Percentiles rank a stretch among this genome's conserved stretches.
phyloP scores from a whole-genome alignment of 2,329 filamentous ascomycete genomes.

The Aquanectria penicillioides region DNA sequence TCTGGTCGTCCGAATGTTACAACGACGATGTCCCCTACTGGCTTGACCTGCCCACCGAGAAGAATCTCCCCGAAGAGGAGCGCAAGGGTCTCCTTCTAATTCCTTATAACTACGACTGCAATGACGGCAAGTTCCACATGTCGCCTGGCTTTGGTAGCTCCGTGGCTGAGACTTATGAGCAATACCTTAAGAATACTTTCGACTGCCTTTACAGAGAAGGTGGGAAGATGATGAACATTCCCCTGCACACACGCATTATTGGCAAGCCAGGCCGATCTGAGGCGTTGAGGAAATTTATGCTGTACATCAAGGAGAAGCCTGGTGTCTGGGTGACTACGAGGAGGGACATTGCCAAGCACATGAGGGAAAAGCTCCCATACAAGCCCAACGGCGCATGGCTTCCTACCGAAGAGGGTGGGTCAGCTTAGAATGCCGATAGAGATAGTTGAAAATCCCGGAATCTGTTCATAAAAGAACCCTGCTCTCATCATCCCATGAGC shows the following conservation, averaged over 20 bases:
- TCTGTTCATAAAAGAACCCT: not conserved
- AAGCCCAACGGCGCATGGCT: not conserved
- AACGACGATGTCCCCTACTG: conserved; percentile 5
- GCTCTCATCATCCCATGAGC: too few species aligned
- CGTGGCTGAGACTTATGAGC: conserved; percentile 1
- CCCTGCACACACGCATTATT: conserved; percentile 51
- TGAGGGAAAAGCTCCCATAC: conserved; percentile 7
- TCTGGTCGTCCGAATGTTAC: conserved; percentile 1
- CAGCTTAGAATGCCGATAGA: not conserved
- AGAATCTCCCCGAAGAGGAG: conserved; percentile 39
- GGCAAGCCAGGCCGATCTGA: conserved; percentile 52
- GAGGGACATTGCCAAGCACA: conserved; percentile 7
- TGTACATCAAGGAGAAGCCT: conserved; percentile 8
- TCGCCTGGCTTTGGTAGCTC: conserved; percentile 51
- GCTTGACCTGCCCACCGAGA: not conserved
- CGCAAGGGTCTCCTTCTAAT: conserved; percentile 49
- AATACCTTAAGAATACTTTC: conserved; percentile 48
- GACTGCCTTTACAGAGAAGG: conserved; percentile 53
- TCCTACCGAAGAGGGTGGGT: not conserved
- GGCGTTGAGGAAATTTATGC: conserved; percentile 38
- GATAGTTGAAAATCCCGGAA: too few species aligned
- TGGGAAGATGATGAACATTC: conserved; percentile 55
- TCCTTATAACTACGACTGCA: conserved; percentile 18
- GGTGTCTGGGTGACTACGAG: conserved; percentile 14
- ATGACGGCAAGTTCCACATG: conserved; percentile 53